Conservation (phyloP, 495 filamentous ascomycete species). For the Annulohypoxylon bovei region DNA sequence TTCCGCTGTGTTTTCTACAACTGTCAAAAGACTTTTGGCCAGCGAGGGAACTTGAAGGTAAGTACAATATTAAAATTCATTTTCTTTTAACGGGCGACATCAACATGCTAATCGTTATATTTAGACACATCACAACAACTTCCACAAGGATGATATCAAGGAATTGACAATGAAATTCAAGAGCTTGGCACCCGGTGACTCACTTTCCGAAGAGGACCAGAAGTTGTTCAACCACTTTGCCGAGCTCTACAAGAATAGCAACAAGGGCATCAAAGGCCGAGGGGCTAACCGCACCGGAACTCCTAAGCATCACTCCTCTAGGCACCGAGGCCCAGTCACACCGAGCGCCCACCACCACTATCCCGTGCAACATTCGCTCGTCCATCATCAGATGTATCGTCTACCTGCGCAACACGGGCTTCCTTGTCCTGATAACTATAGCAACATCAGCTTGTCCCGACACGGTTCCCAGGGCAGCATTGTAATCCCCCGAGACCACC, state of each 20-base stretch:
- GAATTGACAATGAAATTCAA: slow-evolving; percentile 80
- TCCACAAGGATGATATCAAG: slow-evolving; percentile 77
- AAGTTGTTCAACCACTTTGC: slow-evolving; percentile 89
- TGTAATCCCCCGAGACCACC: slow-evolving; percentile 34
- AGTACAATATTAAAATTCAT: not conserved
- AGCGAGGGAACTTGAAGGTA: slow-evolving; percentile 90
- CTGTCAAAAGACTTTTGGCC: slow-evolving; percentile 87
- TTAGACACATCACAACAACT: slow-evolving; percentile 94
- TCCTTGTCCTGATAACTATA: slow-evolving; percentile 23
- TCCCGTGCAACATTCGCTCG: slow-evolving; percentile 39
- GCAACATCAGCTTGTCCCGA: slow-evolving; percentile 28
- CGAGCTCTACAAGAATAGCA: slow-evolving; percentile 89
- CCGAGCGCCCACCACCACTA: slow-evolving; percentile 22
- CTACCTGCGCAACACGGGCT: slow-evolving; percentile 30
- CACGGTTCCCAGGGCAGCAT: slow-evolving; percentile 20
- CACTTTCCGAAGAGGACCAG: slow-evolving; percentile 73
- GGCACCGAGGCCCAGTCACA: slow-evolving; percentile 17
- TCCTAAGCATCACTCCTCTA: slow-evolving; percentile 31
- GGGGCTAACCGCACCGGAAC: slow-evolving; percentile 78
- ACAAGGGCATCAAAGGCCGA: slow-evolving; percentile 93
- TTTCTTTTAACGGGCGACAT: not conserved
- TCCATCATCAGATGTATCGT: slow-evolving; percentile 45
- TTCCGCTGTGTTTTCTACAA: slow-evolving; percentile 83
- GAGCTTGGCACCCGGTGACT: slow-evolving; percentile 66
- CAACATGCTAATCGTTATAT: slow-evolving; percentile 20